Evolutionary conservation across 2,329 filamentous ascomycete species (phyloP), one percentile per base, ranked within the genome.

Genomic region (Colletotrichum liriopes): DNA sequence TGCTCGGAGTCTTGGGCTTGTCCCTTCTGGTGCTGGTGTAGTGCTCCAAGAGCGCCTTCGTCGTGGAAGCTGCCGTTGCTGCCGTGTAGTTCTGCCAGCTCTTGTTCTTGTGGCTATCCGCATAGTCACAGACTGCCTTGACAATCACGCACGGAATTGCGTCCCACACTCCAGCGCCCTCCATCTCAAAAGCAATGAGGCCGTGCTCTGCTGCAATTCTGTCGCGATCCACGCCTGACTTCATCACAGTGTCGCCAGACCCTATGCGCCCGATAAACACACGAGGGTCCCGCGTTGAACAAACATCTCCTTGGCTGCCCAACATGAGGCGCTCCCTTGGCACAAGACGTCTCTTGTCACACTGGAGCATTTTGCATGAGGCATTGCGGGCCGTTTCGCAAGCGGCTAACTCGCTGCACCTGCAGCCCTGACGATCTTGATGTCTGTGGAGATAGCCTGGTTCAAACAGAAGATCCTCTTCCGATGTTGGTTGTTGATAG

Each of bases 371-470:
- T 1, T 73, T 67, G 65, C 79, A 81, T 3, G 72, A 58, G 5
- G 69, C 43, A 0, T 41, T 61, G 1, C 58, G 56, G 0, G 77
- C 76, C 7, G 58, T 26, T 0, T 76, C 61, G 54, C 79, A 81
- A 5, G 76, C 73, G 6, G n/a, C 29, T 1, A 9, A n/a, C 18
- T 75, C 67, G 9, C 64, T 26, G 9, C 58, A 52, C 37, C 32
- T 9, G 18, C 52, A 58, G 14, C 32, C 49, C 12, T 35, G 32
- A 43, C 20, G 16, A 2, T n/a, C 37, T 45, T 75, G 77, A 62
- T 83, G 81, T 56, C 78, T 80, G 70, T 83, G 82, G 2, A 68
- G 74, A 63, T 82, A 82, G 16, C 60, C 54, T 8, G 81, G 45
- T 11, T 73, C 56, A 55, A 79, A 82, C 0, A 83, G 75, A 20